Evolutionary conservation across 176 grass and related monocot species (phyloP).

Genomic region (Dactylis glomerata): DNA sequence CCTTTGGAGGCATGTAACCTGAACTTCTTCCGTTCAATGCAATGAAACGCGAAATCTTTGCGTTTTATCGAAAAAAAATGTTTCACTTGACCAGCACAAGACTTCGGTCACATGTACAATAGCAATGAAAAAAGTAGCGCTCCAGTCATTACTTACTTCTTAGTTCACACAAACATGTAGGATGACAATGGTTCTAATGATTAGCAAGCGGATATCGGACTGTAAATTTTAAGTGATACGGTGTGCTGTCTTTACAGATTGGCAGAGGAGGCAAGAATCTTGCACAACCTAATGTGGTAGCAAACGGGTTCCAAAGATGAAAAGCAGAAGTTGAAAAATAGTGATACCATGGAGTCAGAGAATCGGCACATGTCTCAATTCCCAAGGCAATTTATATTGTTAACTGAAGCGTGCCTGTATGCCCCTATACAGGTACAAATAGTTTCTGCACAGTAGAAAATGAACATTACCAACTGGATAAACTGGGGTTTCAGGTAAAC

Average conservation of each 20-base stretch:
- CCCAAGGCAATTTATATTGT: background rate
- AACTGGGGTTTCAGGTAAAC: background rate
- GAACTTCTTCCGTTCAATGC: too few species aligned
- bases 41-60: too few species aligned
- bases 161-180: background rate
- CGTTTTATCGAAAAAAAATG: too few species aligned
- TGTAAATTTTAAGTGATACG: slow-evolving; percentile 6
- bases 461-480: background rate
- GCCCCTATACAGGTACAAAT: background rate
- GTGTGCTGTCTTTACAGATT: background rate
- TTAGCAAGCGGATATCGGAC: background rate
- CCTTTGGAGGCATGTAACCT: too few species aligned
- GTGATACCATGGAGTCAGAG: background rate
- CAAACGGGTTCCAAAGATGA: background rate
- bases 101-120: slow-evolving; percentile 10
- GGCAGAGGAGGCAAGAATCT: background rate
- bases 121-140: background rate
- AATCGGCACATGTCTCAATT: background rate
- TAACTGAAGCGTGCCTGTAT: background rate
- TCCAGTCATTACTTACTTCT: background rate
- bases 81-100: background rate
- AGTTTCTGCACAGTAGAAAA: background rate
- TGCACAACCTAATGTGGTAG: background rate
- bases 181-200: background rate
- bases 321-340: background rate